These are phyloP conservation scores for Aschersonia sp. DNA, from an alignment of 2,329 filamentous ascomycete genomes.

Conservation along the genomic window DNA sequence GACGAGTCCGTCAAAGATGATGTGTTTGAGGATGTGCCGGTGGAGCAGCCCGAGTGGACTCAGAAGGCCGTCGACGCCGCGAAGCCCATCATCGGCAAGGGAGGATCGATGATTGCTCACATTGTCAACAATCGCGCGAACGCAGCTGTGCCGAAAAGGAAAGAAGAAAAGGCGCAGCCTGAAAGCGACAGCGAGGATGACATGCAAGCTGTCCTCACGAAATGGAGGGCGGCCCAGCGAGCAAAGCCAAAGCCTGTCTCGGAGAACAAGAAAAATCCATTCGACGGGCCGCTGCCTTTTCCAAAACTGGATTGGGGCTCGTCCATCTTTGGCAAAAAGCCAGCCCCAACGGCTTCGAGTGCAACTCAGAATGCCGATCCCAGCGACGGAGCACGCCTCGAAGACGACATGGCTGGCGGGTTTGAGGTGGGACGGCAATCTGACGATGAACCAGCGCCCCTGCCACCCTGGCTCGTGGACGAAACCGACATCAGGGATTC, in stretches of 20 bases:
- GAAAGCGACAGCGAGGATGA: slow-evolving; percentile 69
- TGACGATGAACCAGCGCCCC: slow-evolving; percentile 34
- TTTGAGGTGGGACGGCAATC: slow-evolving; percentile 39
- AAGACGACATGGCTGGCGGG: slow-evolving; percentile 45
- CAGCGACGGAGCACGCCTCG: slow-evolving; percentile 12
- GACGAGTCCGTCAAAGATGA: slow-evolving; percentile 23
- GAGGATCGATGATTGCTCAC: slow-evolving; percentile 51
- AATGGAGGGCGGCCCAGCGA: slow-evolving; percentile 48
- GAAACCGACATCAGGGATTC: slow-evolving; percentile 51
- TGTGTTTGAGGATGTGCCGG: slow-evolving; percentile 34
- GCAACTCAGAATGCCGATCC: slow-evolving; percentile 7
- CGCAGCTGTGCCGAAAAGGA: slow-evolving; percentile 36
- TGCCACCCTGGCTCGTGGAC: slow-evolving; percentile 64
- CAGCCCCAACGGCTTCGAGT: slow-evolving; percentile 10
- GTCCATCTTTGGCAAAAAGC: slow-evolving; percentile 36
- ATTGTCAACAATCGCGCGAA: slow-evolving; percentile 61
- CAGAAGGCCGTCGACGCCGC: slow-evolving; percentile 35
- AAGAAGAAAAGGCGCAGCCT: slow-evolving; percentile 6
- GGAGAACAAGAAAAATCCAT: slow-evolving; percentile 44
- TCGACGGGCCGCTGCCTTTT: slow-evolving; percentile 78
- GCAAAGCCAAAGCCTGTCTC: slow-evolving; percentile 20
- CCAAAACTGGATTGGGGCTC: slow-evolving; percentile 66
- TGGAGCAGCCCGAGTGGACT: slow-evolving; percentile 33
- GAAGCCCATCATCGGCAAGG: slow-evolving; percentile 34
- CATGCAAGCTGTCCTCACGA: slow-evolving; percentile 59